A percentile compares a stretch with the other conserved stretches of the same genome.
These are phyloP conservation scores for Colletotrichum sp. DNA, from an alignment of 2,329 filamentous ascomycete genomes.

Conservation along the genomic window DNA sequence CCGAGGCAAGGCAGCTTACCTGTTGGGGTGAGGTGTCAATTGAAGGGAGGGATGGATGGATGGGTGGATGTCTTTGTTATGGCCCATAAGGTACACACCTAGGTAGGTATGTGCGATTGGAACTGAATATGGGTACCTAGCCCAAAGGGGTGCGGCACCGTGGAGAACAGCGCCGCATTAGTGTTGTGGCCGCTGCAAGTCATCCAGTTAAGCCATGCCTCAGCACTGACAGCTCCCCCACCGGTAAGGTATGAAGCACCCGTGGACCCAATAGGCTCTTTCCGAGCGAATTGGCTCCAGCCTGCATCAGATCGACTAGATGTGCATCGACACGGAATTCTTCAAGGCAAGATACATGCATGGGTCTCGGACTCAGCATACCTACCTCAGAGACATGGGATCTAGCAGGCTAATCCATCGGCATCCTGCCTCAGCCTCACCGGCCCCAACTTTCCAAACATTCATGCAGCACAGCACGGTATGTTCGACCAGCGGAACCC, in stretches of 20 bases:
- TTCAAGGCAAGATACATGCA: neutral
- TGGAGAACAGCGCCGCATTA: constrained; percentile 7
- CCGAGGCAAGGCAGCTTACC: neutral
- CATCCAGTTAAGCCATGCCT: constrained; percentile 4
- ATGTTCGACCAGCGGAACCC: neutral
- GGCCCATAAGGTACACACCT: neutral
- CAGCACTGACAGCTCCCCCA: constrained; percentile 13
- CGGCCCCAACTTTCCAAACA: neutral
- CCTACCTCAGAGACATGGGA: neutral
- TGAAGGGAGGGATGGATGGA: neutral
- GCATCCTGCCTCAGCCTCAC: neutral
- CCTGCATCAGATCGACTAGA: neutral
- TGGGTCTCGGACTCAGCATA: neutral
- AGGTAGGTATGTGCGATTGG: neutral
- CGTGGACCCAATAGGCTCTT: neutral
- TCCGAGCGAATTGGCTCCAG: neutral
- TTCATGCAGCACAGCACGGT: neutral
- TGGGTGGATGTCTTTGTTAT: neutral
- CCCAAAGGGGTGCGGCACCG: neutral
- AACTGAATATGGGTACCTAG: neutral
- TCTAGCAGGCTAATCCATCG: neutral
- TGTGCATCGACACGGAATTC: neutral
- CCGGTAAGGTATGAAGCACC: neutral
- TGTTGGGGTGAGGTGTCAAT: neutral
- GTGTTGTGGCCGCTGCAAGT: constrained; percentile 10